Evolutionary conservation across 116 monocot genomes (phyloP).

Genomic region (Papilionanthe hybrid): DNA sequence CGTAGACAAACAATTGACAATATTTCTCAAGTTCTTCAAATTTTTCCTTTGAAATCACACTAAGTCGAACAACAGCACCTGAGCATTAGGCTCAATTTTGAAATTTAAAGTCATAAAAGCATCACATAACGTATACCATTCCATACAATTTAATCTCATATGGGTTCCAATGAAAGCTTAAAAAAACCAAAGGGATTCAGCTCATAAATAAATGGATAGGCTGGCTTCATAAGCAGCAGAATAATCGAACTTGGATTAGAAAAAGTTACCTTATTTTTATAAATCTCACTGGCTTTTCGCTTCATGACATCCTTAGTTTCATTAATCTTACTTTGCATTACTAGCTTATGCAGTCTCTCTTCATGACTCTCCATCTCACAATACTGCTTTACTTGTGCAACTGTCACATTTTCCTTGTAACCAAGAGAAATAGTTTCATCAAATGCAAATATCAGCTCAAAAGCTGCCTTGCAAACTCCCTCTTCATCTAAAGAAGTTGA

Average conservation of each 20-base stretch:
- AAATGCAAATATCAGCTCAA: conserved; percentile 97
- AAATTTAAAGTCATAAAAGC: too few species aligned
- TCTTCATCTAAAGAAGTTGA: conserved; percentile 91
- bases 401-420: conserved; percentile 87
- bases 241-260: background rate
- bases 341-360: conserved; percentile 85
- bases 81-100: too few species aligned
- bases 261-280: conserved; percentile 87
- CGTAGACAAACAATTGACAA: too few species aligned
- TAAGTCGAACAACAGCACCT: too few species aligned
- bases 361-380: conserved; percentile 99
- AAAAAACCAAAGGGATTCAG: too few species aligned
- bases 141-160: too few species aligned
- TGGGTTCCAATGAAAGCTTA: too few species aligned
- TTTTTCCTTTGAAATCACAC: too few species aligned
- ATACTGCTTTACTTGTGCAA: conserved; percentile 91
- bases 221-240: background rate
- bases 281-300: conserved; percentile 85
- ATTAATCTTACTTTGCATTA: conserved; percentile 93
- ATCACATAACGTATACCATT: too few species aligned
- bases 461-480: conserved; percentile 70
- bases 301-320: conserved; percentile 99
- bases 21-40: too few species aligned
- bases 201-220: background rate
- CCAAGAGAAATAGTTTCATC: conserved; percentile 98